These are phyloP conservation scores for Linnemannia elongata DNA, from an alignment of 192 early-diverging fungal genomes.

Conservation along the genomic window DNA sequence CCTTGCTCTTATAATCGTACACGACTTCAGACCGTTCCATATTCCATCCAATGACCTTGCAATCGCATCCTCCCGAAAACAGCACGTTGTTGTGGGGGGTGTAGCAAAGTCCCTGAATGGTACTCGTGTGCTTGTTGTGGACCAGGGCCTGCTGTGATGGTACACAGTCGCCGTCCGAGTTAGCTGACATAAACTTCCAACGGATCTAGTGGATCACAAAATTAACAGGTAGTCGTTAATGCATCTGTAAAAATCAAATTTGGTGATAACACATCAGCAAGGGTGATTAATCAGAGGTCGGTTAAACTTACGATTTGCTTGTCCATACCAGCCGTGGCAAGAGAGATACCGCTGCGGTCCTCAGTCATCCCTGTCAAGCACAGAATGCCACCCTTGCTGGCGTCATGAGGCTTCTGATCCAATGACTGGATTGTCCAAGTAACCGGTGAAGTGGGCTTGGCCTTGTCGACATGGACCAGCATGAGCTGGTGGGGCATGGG, in stretches of 20 bases:
- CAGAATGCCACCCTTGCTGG: slow-evolving; percentile 31
- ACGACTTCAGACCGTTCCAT: slow-evolving; percentile 40
- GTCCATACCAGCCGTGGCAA: slow-evolving; percentile 39
- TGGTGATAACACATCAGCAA: too few relatives aligned
- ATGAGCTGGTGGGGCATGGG: slow-evolving; percentile 21
- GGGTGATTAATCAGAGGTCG: background rate
- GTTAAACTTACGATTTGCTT: slow-evolving; percentile 43
- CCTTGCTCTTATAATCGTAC: slow-evolving; percentile 28
- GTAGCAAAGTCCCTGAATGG: slow-evolving; percentile 43
- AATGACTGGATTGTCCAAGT: slow-evolving; percentile 30
- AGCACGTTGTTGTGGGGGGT: slow-evolving; percentile 1
- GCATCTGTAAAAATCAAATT: background rate
- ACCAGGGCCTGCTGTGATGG: slow-evolving; percentile 18
- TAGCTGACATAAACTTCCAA: slow-evolving; percentile 31
- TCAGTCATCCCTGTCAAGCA: slow-evolving; percentile 31
- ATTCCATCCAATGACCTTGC: slow-evolving; percentile 39
- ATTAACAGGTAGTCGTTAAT: background rate
- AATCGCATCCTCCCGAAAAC: slow-evolving; percentile 42
- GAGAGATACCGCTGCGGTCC: slow-evolving; percentile 7
- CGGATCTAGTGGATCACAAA: slow-evolving; percentile 18
- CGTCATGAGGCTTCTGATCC: slow-evolving; percentile 32
- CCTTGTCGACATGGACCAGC: slow-evolving; percentile 27
- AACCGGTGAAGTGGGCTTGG: slow-evolving; percentile 2
- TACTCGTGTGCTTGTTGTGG: slow-evolving; percentile 41
- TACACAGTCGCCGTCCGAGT: slow-evolving; percentile 15